A percentile compares a stretch with the other conserved stretches of the same genome.
Evolutionary conservation across 2,329 filamentous ascomycete genomes (phyloP).

Genomic region (Rutstroemia sp.): DNA sequence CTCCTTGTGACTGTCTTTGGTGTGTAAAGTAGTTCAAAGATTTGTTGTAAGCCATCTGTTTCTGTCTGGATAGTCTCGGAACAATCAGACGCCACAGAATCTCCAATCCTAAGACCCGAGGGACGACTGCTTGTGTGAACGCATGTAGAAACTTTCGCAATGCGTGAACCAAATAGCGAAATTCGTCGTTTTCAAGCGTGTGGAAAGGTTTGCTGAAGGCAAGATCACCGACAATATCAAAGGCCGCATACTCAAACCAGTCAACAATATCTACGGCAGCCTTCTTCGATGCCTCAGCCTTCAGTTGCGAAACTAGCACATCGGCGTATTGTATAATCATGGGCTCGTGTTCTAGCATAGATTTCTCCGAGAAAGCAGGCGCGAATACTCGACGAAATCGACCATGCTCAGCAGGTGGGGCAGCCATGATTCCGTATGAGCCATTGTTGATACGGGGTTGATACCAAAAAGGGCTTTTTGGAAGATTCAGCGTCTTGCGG

Average conservation of each 20-base stretch:
- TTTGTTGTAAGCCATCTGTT: neutral
- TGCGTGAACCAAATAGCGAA: neutral
- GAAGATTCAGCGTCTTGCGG: neutral
- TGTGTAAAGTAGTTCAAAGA: neutral
- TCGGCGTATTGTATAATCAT: neutral
- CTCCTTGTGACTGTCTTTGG: neutral
- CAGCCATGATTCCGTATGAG: neutral
- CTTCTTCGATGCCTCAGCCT: neutral
- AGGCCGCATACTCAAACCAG: neutral
- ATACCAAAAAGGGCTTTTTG: constrained; percentile 1
- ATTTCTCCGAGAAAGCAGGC: neutral
- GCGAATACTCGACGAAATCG: neutral
- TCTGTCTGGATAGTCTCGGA: neutral
- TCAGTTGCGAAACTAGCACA: neutral
- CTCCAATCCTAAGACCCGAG: neutral
- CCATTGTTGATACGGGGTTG: neutral
- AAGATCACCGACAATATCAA: neutral
- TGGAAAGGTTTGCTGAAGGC: neutral
- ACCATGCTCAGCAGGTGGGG: neutral
- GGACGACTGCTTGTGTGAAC: neutral
- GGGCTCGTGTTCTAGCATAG: neutral
- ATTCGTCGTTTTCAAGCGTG: neutral
- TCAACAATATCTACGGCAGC: neutral
- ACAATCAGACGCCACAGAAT: neutral
- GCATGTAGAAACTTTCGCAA: neutral